A percentile compares a stretch with the other conserved stretches of the same genome.
Evolutionary conservation across 75 land plant species (phyloP).

Genomic region (Pinus albicaulis): DNA sequence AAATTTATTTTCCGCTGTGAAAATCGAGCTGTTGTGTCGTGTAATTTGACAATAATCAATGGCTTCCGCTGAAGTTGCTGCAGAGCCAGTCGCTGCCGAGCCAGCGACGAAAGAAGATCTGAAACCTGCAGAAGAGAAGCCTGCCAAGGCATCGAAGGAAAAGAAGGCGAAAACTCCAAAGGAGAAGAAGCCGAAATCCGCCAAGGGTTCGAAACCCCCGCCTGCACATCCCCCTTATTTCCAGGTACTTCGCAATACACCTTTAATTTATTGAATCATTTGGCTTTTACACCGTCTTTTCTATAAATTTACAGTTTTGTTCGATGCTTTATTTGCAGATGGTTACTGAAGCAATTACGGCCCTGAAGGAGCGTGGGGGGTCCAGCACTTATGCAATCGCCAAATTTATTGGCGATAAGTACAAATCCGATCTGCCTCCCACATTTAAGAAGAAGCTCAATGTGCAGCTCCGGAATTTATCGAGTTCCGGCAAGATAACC

Average conservation of each 20-base stretch:
- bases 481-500: conserved; percentile 51
- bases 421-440: conserved; percentile 44
- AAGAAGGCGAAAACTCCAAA: conserved; percentile 6
- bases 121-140: conserved; percentile 12
- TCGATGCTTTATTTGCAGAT: conserved; percentile 38
- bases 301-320: neutral
- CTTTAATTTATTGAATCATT: neutral
- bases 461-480: conserved; percentile 61
- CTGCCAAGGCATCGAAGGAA: conserved; percentile 13
- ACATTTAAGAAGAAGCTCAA: conserved; percentile 72
- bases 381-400: conserved; percentile 86
- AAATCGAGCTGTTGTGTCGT: neutral
- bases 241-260: conserved; percentile 27
- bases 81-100: conserved; percentile 6
- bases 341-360: conserved; percentile 69
- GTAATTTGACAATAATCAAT: neutral
- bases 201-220: conserved; percentile 42
- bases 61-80: neutral
- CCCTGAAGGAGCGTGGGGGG: conserved; percentile 78
- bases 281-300: neutral
- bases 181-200: conserved; percentile 15
- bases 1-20: neutral
- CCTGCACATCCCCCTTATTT: conserved; percentile 66
- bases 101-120: conserved; percentile 3
- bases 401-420: conserved; percentile 74